phyloP scores from a whole-genome alignment of 306 rosid species.

The Herpetospermum pedunculosum region DNA sequence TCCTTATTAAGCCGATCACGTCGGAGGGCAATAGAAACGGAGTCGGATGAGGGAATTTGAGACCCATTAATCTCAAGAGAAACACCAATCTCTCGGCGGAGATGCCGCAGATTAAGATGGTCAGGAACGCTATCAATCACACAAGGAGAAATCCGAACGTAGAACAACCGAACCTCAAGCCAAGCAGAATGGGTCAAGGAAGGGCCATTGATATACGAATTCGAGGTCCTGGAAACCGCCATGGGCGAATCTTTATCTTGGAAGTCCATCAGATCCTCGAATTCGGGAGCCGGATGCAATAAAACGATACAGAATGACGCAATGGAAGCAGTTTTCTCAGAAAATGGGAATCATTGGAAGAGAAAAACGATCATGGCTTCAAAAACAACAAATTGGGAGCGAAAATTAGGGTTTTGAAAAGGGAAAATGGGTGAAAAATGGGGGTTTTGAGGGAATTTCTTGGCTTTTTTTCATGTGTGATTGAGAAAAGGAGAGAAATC shows the following conservation, averaged over 20 bases:
- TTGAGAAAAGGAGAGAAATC: not conserved
- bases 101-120: slow-evolving; percentile 43
- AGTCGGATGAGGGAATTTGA: slow-evolving; percentile 29
- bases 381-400: not conserved
- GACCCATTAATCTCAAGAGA: slow-evolving; percentile 51
- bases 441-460: not conserved
- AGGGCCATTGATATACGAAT: slow-evolving; percentile 27
- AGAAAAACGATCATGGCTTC: not conserved
- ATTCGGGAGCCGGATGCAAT: not conserved
- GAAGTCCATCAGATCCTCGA: slow-evolving; percentile 33
- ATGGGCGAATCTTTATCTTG: slow-evolving; percentile 24
- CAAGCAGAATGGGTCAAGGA: slow-evolving; percentile 38
- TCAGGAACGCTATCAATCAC: slow-evolving; percentile 45
- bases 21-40: slow-evolving; percentile 42
- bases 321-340: not conserved
- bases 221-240: slow-evolving; percentile 29
- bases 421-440: not conserved
- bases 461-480: slow-evolving; percentile 8
- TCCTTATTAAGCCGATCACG: slow-evolving; percentile 57
- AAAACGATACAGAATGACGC: not conserved
- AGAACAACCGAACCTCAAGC: slow-evolving; percentile 54
- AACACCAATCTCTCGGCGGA: slow-evolving; percentile 49
- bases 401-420: slow-evolving; percentile 15
- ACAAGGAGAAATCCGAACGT: slow-evolving; percentile 57
- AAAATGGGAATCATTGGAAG: slow-evolving; percentile 2